Conservation (phyloP, 768 basidiomycete species). For the Phaffia tasmanica region DNA sequence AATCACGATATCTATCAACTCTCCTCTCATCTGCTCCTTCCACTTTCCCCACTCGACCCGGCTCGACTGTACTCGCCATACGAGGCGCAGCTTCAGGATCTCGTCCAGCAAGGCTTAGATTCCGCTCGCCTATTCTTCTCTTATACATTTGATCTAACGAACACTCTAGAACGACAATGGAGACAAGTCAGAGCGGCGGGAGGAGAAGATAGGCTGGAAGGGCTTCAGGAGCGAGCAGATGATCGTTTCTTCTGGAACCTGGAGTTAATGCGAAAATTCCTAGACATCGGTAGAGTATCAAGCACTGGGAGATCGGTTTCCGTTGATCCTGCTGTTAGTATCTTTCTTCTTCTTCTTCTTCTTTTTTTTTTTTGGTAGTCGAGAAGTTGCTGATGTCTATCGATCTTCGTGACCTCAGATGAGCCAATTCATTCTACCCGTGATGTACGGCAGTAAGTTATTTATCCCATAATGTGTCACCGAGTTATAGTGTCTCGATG, state of each 20-base stretch:
- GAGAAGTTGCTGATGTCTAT: not conserved
- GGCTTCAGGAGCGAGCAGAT: conserved; percentile 52
- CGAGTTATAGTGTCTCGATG: not conserved
- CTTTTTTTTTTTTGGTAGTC: not conserved
- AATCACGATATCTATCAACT: conserved; percentile 79
- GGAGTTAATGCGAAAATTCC: conserved; percentile 54
- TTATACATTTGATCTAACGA: conserved; percentile 81
- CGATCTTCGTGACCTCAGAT: conserved; percentile 46
- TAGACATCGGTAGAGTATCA: conserved; percentile 45
- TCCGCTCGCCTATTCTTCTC: conserved; percentile 78
- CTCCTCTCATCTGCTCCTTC: conserved; percentile 81
- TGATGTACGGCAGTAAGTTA: conserved; percentile 84
- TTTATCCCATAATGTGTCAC: not conserved
- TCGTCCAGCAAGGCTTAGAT: conserved; percentile 72
- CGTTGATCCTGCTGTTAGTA: conserved; percentile 39
- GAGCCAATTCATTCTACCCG: conserved; percentile 75
- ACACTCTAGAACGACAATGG: conserved; percentile 74
- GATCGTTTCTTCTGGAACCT: conserved; percentile 99
- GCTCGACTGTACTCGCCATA: conserved; percentile 57
- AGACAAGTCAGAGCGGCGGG: conserved; percentile 35
- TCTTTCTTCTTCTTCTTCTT: conserved; percentile 33
- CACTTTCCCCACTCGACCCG: conserved; percentile 57
- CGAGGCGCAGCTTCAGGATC: conserved; percentile 73
- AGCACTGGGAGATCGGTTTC: conserved; percentile 44
- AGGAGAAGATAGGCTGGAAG: conserved; percentile 15